phyloP scores from a whole-genome alignment of 306 rosid genomes.

The Castanospermum australe region DNA sequence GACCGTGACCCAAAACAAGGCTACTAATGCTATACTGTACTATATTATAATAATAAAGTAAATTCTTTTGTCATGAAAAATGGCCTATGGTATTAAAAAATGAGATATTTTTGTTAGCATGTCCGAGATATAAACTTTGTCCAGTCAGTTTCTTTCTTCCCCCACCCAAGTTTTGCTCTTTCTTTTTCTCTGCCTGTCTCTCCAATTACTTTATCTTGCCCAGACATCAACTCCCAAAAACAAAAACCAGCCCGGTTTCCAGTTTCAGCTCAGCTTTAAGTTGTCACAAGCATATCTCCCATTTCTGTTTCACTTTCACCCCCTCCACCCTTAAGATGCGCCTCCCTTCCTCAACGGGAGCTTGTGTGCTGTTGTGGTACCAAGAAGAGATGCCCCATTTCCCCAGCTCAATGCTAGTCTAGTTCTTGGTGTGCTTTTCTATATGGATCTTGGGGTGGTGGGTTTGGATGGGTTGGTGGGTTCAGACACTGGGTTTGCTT shows the following conservation, averaged over 20 bases:
- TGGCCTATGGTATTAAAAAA: background rate
- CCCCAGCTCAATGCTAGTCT: slow-evolving; percentile 20
- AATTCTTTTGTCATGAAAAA: slow-evolving; percentile 3
- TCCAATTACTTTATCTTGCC: slow-evolving; percentile 70
- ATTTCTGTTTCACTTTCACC: background rate
- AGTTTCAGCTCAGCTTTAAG: slow-evolving; percentile 52
- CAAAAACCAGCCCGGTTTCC: slow-evolving; percentile 64
- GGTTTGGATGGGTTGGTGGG: slow-evolving; percentile 74
- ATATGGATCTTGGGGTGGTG: slow-evolving; percentile 80
- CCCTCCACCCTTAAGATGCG: slow-evolving; percentile 38
- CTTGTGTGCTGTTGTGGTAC: slow-evolving; percentile 19
- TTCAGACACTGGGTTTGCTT: slow-evolving; percentile 49
- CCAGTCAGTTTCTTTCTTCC: slow-evolving; percentile 33
- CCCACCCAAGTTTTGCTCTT: slow-evolving; percentile 17
- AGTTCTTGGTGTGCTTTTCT: background rate
- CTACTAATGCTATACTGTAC: background rate
- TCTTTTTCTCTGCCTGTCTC: slow-evolving; percentile 39
- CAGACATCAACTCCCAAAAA: slow-evolving; percentile 43
- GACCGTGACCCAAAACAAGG: slow-evolving; percentile 23
- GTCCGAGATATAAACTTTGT: slow-evolving; percentile 37
- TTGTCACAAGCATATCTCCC: slow-evolving; percentile 35
- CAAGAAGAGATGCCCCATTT: slow-evolving; percentile 35
- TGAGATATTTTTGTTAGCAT: slow-evolving; percentile 3
- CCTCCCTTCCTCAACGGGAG: slow-evolving; percentile 32
- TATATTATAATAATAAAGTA: background rate